Conservation (phyloP, 2,329 filamentous ascomycete genomes). For the Botrytis pseudocinerea region DNA sequence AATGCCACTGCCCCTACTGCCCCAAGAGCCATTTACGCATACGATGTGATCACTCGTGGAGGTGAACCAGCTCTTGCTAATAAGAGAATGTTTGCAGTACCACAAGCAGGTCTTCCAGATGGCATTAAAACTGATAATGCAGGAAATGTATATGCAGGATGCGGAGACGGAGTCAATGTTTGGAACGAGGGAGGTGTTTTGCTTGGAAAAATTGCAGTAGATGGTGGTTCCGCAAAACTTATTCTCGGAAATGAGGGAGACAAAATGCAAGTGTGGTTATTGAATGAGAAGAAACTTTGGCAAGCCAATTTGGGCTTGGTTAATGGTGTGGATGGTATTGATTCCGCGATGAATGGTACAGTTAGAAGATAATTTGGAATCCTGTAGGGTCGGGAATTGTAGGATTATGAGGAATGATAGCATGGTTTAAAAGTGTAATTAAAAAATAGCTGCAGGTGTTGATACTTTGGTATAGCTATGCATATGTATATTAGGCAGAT, state of each 20-base stretch:
- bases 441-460: background rate
- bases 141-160: conserved; percentile 56
- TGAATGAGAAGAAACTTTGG: conserved; percentile 31
- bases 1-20: conserved; percentile 42
- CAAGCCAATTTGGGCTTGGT: conserved; percentile 21
- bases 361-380: background rate
- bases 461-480: background rate
- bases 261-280: conserved; percentile 27
- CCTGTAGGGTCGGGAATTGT: background rate
- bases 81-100: conserved; percentile 53
- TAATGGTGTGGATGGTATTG: background rate
- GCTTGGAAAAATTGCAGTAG: conserved; percentile 55
- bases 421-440: background rate
- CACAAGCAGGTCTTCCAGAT: conserved; percentile 55
- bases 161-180: conserved; percentile 56
- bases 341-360: background rate
- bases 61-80: conserved; percentile 26
- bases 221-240: conserved; percentile 28
- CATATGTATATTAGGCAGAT: background rate
- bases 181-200: conserved; percentile 51
- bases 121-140: conserved; percentile 54
- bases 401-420: background rate
- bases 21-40: conserved; percentile 42
- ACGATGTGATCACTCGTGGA: conserved; percentile 28
- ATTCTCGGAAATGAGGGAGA: conserved; percentile 22